These are phyloP conservation scores for Quercus tomentella DNA, from an alignment of 331 rosid genomes.

Conservation along the genomic window DNA sequence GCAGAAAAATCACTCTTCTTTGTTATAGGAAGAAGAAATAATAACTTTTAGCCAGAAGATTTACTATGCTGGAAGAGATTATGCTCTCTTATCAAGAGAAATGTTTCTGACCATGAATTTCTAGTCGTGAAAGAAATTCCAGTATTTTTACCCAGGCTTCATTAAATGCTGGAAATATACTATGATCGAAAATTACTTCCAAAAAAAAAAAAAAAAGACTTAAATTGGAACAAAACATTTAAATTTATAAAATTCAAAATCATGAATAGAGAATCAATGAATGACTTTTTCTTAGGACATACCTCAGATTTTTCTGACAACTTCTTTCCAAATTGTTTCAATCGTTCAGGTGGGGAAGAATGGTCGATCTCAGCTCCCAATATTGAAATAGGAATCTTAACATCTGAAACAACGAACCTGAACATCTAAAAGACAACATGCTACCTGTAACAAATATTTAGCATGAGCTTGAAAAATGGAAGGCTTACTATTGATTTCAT, in stretches of 20 bases:
- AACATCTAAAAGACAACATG: not conserved
- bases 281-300: not conserved
- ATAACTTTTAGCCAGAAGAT: too few relatives aligned
- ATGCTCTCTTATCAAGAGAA: not conserved
- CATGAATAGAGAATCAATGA: not conserved
- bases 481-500: slow-evolving; percentile 60
- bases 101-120: not conserved
- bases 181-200: too few relatives aligned
- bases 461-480: not conserved
- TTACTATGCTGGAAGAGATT: not conserved
- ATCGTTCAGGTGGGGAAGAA: slow-evolving; percentile 24
- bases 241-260: too few relatives aligned
- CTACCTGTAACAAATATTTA: not conserved
- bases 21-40: too few relatives aligned
- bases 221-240: too few relatives aligned
- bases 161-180: too few relatives aligned
- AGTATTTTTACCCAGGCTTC: not conserved
- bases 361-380: slow-evolving; percentile 49
- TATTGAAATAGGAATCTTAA: slow-evolving; percentile 41
- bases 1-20: not conserved
- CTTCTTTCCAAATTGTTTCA: slow-evolving; percentile 35
- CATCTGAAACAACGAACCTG: slow-evolving; percentile 24
- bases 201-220: too few relatives aligned
- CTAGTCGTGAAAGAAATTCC: not conserved
- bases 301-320: slow-evolving; percentile 42